Evolutionary conservation across 208 protist species (phyloP).

Genomic region (Trypanosoma vivax): DNA sequence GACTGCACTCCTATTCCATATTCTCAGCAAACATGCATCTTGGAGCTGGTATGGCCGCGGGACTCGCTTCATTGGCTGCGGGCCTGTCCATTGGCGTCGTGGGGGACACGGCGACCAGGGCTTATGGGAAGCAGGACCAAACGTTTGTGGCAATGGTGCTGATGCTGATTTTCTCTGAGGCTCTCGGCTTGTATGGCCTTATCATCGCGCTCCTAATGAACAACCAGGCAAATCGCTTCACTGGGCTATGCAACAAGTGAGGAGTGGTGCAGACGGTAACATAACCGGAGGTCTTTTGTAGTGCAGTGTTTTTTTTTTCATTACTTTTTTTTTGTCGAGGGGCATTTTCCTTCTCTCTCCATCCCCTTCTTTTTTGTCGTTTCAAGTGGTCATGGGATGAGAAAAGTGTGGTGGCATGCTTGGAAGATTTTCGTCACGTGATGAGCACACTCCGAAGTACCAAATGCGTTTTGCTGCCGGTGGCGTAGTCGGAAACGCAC

Average conservation of each 20-base stretch:
- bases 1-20: slow-evolving; percentile 57
- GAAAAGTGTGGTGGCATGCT: too few relatives aligned
- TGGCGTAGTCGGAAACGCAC: too few relatives aligned
- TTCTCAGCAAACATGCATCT: slow-evolving; percentile 94
- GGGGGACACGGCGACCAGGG: slow-evolving; percentile 93
- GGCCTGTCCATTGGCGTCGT: slow-evolving; percentile 99
- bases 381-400: too few relatives aligned
- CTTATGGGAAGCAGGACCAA: slow-evolving; percentile 94
- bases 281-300: neutral
- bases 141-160: slow-evolving; percentile 99
- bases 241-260: slow-evolving; percentile 39
- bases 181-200: slow-evolving; percentile 97
- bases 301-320: neutral
- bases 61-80: slow-evolving; percentile 92
- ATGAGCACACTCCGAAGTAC: too few relatives aligned
- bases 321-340: slow-evolving; percentile 7
- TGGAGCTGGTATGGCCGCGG: slow-evolving; percentile 94
- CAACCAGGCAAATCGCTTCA: slow-evolving; percentile 84
- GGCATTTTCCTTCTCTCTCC: neutral
- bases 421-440: too few relatives aligned
- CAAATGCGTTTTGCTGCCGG: too few relatives aligned
- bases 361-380: too few relatives aligned
- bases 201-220: slow-evolving; percentile 97
- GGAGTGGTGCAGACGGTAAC: neutral
- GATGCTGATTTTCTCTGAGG: slow-evolving; percentile 99